These are phyloP conservation scores for Papiliotrema laurentii DNA, from an alignment of 1,284 basidiomycete species.

Conservation along the genomic window DNA sequence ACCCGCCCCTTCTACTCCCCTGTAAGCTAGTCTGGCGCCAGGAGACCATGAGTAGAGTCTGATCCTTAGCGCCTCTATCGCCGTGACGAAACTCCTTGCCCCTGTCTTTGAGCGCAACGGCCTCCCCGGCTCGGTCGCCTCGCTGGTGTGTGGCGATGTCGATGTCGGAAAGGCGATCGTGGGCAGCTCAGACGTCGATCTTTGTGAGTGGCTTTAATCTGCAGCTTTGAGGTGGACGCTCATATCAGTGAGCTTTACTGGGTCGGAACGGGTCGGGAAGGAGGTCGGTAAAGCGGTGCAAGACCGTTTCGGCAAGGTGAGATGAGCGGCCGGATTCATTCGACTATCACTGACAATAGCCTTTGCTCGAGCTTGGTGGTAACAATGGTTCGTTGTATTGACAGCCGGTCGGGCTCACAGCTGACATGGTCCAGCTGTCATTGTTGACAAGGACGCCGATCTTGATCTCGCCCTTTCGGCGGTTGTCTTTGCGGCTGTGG, in stretches of 20 bases:
- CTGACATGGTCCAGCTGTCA: constrained; percentile 55
- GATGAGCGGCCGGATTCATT: neutral
- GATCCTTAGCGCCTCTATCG: constrained; percentile 55
- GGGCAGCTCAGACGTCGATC: constrained; percentile 65
- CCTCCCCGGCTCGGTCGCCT: constrained; percentile 74
- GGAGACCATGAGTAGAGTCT: neutral
- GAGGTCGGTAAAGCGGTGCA: constrained; percentile 78
- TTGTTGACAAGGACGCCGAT: constrained; percentile 91
- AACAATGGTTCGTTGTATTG: constrained; percentile 64
- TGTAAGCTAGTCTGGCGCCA: constrained; percentile 54
- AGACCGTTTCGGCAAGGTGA: constrained; percentile 49
- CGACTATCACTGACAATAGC: constrained; percentile 50
- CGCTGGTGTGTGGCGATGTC: constrained; percentile 76
- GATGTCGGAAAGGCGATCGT: constrained; percentile 75
- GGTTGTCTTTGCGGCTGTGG: constrained; percentile 87
- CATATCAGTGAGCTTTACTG: constrained; percentile 76
- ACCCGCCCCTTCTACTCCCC: constrained; percentile 80
- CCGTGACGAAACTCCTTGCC: constrained; percentile 77
- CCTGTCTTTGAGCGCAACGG: constrained; percentile 74
- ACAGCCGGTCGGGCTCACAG: neutral
- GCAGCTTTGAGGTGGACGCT: neutral
- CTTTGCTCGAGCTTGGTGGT: constrained; percentile 86
- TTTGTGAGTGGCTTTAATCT: constrained; percentile 46
- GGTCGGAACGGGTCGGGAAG: constrained; percentile 80
- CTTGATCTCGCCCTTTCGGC: constrained; percentile 75